Evolutionary conservation across 2,329 filamentous ascomycete genomes (phyloP).

Genomic region (Monilinia laxa): DNA sequence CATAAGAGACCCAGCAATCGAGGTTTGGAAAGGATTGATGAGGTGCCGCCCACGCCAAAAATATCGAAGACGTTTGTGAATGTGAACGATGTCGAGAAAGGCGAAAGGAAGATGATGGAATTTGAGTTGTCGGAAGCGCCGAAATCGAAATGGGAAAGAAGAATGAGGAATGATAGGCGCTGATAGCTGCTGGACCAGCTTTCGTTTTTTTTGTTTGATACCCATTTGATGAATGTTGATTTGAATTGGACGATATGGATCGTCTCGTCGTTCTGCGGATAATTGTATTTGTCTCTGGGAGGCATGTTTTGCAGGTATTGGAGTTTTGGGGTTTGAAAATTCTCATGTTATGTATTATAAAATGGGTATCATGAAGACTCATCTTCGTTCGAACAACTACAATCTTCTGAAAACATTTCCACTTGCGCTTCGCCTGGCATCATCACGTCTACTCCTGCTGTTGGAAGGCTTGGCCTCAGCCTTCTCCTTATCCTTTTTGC

Average conservation of each 20-base stretch:
- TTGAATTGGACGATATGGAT: slow-evolving; percentile 6
- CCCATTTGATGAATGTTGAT: slow-evolving; percentile 5
- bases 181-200: slow-evolving; percentile 18
- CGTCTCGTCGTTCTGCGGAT: not conserved
- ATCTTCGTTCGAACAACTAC: slow-evolving; percentile 42
- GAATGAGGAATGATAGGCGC: slow-evolving; percentile 22
- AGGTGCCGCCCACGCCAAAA: slow-evolving; percentile 60
- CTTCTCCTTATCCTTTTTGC: slow-evolving; percentile 50
- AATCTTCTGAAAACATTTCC: slow-evolving; percentile 71
- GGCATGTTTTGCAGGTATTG: slow-evolving; percentile 15
- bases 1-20: slow-evolving; percentile 46
- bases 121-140: slow-evolving; percentile 40
- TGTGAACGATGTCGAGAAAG: slow-evolving; percentile 61
- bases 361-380: slow-evolving; percentile 23
- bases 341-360: slow-evolving; percentile 16
- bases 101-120: slow-evolving; percentile 38
- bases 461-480: slow-evolving; percentile 25
- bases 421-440: slow-evolving; percentile 67
- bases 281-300: not conserved
- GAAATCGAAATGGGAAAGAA: slow-evolving; percentile 39
- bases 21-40: slow-evolving; percentile 50
- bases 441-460: slow-evolving; percentile 38
- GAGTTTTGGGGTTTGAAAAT: slow-evolving; percentile 2
- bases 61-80: slow-evolving; percentile 40
- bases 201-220: slow-evolving; percentile 16